Evolutionary conservation across 805 yeast species (phyloP), one percentile per base, ranked within the genome.

Genomic region (Teunomyces panamensis): DNA sequence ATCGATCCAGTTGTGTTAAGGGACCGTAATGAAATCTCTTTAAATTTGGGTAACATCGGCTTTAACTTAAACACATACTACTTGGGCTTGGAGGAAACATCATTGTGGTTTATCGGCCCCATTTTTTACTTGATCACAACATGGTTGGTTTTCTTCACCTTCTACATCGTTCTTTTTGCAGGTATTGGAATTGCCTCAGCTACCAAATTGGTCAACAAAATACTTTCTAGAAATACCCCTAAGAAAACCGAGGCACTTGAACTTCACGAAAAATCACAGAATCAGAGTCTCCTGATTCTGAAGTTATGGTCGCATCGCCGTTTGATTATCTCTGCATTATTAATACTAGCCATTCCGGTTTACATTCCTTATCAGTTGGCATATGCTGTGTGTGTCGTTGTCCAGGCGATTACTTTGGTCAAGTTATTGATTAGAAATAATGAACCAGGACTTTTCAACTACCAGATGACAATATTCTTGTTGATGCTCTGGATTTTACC

Each of bases 341-440:
- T 80, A 2, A 51, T 71, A 0, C 62, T 75, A 16, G 35, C 59
- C 41, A 84, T 86, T 3, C 69, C 83, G 28, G 65, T 84, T 20
- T 86, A 84, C 58, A 67, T 88, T 10, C 97, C 97, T 0, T 90
- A 84, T 59, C 96, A 90, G 60, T 77, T 89, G 60, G 91, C 88
- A 1, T 88, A 77, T 56, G 68, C 81, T 6, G 74, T 87, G 6
- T 75, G 85, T 39, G 70, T 81, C 42, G 26, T 81, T 9, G 75
- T 85, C 1, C 96, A 89, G 60, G 54, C 70, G 1, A 57, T 76
- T n/a, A 78, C 80, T 26, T 75, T 81, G 29, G 42, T 84, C 3
- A 75, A 73, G 48, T 30, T 56, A 4, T 29, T 45, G 16, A 16
- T 32, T n/a, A 27, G 26, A 10, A 30, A 30, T 35, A 41, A 44